These are phyloP conservation scores for Cryptomeria japonica DNA, from an alignment of 75 land plant species.

Conservation along the genomic window DNA sequence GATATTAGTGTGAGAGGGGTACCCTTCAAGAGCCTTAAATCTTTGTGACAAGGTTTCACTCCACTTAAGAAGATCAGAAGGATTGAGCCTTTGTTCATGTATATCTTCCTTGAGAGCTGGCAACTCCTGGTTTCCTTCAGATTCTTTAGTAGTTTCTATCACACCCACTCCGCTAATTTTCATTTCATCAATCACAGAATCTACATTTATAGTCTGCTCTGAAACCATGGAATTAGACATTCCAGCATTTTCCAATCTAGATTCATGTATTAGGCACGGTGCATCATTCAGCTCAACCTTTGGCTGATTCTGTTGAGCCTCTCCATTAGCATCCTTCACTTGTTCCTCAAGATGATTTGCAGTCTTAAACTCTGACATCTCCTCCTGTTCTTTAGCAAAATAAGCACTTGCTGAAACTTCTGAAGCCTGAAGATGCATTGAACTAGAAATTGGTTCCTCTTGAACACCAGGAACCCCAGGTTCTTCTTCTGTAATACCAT, in stretches of 20 bases:
- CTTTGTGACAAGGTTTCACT: slow-evolving; percentile 48
- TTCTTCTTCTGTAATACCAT: neutral
- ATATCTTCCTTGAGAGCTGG: neutral
- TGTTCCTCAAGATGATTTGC: neutral
- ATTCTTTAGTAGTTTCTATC: slow-evolving; percentile 13
- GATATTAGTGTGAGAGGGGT: slow-evolving; percentile 6
- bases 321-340: slow-evolving; percentile 4
- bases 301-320: slow-evolving; percentile 5
- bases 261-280: neutral
- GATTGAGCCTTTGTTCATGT: slow-evolving; percentile 8
- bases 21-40: slow-evolving; percentile 45
- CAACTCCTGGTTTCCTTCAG: slow-evolving; percentile 1
- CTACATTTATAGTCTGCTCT: neutral
- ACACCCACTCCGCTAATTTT: slow-evolving; percentile 2
- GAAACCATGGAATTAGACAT: neutral
- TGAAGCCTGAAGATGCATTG: neutral
- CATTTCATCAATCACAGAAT: slow-evolving; percentile 2
- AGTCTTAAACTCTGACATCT: neutral
- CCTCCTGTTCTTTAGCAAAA: neutral
- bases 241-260: neutral
- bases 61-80: slow-evolving; percentile 34
- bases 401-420: neutral
- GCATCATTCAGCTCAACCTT: neutral
- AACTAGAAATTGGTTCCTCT: neutral
- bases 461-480: slow-evolving; percentile 2